A percentile compares a stretch with the other conserved stretches of the same genome.
Conservation (phyloP, 345 rosid species). For the Lepidium didymum region DNA sequence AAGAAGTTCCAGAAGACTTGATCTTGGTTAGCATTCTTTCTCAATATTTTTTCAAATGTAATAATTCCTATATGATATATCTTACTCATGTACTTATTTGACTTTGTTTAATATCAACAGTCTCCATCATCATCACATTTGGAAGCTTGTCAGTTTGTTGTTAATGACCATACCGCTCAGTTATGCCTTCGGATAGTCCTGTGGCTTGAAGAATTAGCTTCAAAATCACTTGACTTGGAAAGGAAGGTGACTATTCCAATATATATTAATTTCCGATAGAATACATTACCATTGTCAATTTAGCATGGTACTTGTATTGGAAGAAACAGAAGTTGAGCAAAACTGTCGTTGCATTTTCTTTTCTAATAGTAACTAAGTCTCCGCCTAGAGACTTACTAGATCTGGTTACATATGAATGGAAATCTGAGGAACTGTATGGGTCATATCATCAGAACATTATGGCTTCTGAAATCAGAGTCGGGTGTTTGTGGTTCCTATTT, state of each 20-base stretch:
- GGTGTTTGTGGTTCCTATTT: constrained; percentile 8
- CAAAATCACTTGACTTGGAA: constrained; percentile 91
- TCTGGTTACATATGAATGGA: not conserved
- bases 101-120: constrained; percentile 33
- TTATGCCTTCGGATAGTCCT: constrained; percentile 88
- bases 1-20: constrained; percentile 59
- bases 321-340: constrained; percentile 5
- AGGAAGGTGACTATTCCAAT: constrained; percentile 54
- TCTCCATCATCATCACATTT: constrained; percentile 87
- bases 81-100: constrained; percentile 4
- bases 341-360: not conserved
- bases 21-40: constrained; percentile 43
- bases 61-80: not conserved
- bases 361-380: not conserved
- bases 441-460: not conserved
- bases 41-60: not conserved
- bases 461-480: not conserved
- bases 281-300: not conserved
- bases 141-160: constrained; percentile 89
- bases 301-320: constrained; percentile 1
- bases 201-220: constrained; percentile 95
- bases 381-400: not conserved
- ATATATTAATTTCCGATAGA: not conserved
- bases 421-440: not conserved
- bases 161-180: constrained; percentile 83